Percentiles rank a stretch among this genome's conserved stretches.
Evolutionary conservation across 202 grass and related monocot genomes (phyloP).

Genomic region (Schoenoplectus triqueter): DNA sequence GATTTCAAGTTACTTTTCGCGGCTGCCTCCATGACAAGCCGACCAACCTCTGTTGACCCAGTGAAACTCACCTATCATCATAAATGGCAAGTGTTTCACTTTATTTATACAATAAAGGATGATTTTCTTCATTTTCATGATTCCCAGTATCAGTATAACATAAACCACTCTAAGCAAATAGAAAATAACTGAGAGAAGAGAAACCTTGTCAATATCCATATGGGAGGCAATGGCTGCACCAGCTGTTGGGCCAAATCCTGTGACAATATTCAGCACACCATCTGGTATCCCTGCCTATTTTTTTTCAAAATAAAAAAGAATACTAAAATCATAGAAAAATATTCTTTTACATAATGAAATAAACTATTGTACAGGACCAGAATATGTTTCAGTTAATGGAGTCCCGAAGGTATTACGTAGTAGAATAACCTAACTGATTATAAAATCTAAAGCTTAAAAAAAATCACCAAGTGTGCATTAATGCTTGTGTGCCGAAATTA

Average conservation of each 20-base stretch:
- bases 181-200: background rate
- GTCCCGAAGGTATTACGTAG: background rate
- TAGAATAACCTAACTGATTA: background rate
- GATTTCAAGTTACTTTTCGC: conserved; percentile 83
- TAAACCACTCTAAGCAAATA: background rate
- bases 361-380: background rate
- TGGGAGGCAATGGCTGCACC: conserved; percentile 68
- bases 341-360: background rate
- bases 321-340: conserved; percentile 1
- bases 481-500: background rate
- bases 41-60: conserved; percentile 66
- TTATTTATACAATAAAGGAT: background rate
- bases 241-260: conserved; percentile 54
- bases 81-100: background rate
- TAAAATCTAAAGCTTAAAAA: background rate
- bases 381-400: background rate
- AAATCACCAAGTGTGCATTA: background rate
- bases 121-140: background rate
- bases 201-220: conserved; percentile 76
- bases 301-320: conserved; percentile 10
- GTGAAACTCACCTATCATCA: conserved; percentile 74
- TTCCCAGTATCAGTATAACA: background rate
- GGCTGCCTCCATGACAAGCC: conserved; percentile 72
- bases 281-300: conserved; percentile 69
- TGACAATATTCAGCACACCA: conserved; percentile 76